Evolutionary conservation across 176 grass and related monocot genomes (phyloP).

Genomic region (Carex parvula): DNA sequence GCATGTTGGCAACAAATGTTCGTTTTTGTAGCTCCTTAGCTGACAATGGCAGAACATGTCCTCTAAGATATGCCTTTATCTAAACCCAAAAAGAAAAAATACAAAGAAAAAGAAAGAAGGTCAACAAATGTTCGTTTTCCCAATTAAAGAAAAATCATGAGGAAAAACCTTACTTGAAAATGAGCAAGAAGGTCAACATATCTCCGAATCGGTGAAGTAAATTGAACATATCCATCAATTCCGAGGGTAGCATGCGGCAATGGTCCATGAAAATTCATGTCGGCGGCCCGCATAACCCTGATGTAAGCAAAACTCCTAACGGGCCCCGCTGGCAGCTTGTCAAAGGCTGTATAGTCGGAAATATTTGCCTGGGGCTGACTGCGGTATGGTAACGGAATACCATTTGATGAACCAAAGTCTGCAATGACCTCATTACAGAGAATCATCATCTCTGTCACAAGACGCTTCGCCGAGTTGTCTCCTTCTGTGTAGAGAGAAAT

Average conservation of each 20-base stretch:
- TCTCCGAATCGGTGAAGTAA: slow-evolving; percentile 88
- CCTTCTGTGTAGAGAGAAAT: slow-evolving; percentile 83
- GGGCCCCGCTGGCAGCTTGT: slow-evolving; percentile 75
- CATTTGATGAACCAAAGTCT: slow-evolving; percentile 64
- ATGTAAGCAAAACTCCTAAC: slow-evolving; percentile 78
- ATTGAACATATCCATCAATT: slow-evolving; percentile 88
- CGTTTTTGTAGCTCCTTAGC: slow-evolving; percentile 75
- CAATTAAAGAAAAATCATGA: background rate
- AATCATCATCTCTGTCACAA: slow-evolving; percentile 99
- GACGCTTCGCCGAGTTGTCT: slow-evolving; percentile 55
- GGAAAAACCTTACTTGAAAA: slow-evolving; percentile 73
- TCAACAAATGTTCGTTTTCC: background rate
- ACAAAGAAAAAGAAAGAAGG: background rate
- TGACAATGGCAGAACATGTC: slow-evolving; percentile 68
- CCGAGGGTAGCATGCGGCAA: slow-evolving; percentile 70
- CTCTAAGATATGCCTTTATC: slow-evolving; percentile 91
- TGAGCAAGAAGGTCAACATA: slow-evolving; percentile 94
- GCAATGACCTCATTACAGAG: slow-evolving; percentile 82
- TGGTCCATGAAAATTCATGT: slow-evolving; percentile 75
- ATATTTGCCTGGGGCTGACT: slow-evolving; percentile 79
- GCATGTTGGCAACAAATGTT: slow-evolving; percentile 69
- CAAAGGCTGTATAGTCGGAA: slow-evolving; percentile 52
- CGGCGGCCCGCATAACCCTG: slow-evolving; percentile 67
- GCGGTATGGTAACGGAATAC: slow-evolving; percentile 81
- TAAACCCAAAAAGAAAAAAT: slow-evolving; percentile 31